These are phyloP conservation scores for Rhodotorula taiwanensis DNA, from an alignment of 768 basidiomycete species.

Conservation along the genomic window DNA sequence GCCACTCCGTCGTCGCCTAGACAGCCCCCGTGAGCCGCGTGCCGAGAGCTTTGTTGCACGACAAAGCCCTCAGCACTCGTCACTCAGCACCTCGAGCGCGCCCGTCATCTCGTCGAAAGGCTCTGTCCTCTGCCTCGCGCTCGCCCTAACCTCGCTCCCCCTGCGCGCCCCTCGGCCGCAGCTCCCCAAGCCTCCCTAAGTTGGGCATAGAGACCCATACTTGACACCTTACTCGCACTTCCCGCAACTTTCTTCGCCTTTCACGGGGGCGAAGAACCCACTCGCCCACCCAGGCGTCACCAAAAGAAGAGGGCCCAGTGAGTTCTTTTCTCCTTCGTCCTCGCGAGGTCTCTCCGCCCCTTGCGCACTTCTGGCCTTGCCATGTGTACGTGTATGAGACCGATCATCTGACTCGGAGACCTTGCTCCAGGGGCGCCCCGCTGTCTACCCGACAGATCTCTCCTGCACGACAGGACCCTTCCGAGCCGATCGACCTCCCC, in stretches of 20 bases:
- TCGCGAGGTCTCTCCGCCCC: no score
- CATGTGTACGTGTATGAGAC: no score
- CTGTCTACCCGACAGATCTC: conserved; percentile 25
- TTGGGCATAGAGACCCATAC: background rate
- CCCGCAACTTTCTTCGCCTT: conserved; percentile 32
- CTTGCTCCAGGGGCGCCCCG: conserved; percentile 24
- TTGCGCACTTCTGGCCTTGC: no score
- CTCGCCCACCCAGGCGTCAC: conserved; percentile 13
- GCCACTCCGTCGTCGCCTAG: no score
- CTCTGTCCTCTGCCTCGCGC: background rate
- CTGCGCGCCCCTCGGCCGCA: background rate
- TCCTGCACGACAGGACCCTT: conserved; percentile 22
- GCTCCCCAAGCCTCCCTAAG: conserved; percentile 16
- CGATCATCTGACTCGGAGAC: no score
- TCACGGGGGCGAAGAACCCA: conserved; percentile 14
- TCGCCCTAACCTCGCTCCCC: background rate
- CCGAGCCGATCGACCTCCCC: conserved; percentile 2
- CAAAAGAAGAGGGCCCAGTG: conserved; percentile 10
- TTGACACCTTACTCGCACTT: background rate
- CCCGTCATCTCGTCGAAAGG: background rate
- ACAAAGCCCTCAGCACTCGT: background rate
- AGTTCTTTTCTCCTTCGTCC: background rate
- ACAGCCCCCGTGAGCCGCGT: no score
- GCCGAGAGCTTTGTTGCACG: no score
- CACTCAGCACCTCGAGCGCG: background rate